Evolutionary conservation across 2,329 filamentous ascomycete genomes (phyloP).

Genomic region (Diplodia corticola): DNA sequence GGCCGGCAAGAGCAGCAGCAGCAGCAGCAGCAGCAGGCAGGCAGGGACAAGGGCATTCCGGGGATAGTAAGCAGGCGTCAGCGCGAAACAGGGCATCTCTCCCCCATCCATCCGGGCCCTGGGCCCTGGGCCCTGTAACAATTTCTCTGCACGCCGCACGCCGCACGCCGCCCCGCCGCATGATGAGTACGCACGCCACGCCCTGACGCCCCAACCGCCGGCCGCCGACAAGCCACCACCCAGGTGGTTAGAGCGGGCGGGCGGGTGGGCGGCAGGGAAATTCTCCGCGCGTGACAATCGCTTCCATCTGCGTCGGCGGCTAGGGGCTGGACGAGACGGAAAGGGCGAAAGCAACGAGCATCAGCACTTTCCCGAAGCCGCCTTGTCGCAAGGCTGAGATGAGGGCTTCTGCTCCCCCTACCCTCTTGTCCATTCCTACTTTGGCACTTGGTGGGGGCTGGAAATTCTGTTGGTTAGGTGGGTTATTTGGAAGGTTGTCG

Average conservation of each 20-base stretch:
- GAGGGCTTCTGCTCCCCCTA: too few relatives aligned
- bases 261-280: not conserved
- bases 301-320: not conserved
- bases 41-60: too few relatives aligned
- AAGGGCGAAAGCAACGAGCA: not conserved
- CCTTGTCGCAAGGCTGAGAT: not conserved
- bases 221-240: not conserved
- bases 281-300: not conserved
- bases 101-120: not conserved
- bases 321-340: not conserved
- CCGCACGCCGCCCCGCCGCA: too few relatives aligned
- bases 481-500: not conserved
- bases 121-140: too few relatives aligned
- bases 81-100: not conserved
- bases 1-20: not conserved
- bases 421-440: too few relatives aligned
- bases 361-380: not conserved
- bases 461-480: not conserved
- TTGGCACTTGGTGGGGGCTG: not conserved
- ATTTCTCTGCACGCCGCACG: not conserved
- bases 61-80: slow-evolving; percentile 19
- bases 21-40: too few relatives aligned
- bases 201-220: too few relatives aligned
- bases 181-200: too few relatives aligned
- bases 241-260: too few relatives aligned